These are phyloP conservation scores for Cutaneotrichosporon mucoides DNA, from an alignment of 1,284 basidiomycete species.

Conservation along the genomic window DNA sequence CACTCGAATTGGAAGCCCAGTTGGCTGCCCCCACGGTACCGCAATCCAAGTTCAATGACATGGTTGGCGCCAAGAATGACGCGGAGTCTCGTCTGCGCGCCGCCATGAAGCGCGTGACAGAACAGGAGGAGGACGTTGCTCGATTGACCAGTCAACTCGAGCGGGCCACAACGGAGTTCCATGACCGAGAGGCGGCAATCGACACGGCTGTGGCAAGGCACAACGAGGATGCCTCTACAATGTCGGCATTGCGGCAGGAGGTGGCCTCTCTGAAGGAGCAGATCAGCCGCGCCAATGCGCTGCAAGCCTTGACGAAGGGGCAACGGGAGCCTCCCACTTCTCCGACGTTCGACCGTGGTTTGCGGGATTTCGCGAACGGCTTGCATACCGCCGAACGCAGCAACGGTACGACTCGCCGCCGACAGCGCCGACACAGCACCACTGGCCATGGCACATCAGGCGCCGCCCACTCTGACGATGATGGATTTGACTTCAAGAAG, in stretches of 20 bases:
- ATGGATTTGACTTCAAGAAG: slow-evolving; percentile 54
- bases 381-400: slow-evolving; percentile 54
- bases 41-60: slow-evolving; percentile 67
- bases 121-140: slow-evolving; percentile 80
- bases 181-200: slow-evolving; percentile 66
- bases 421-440: slow-evolving; percentile 51
- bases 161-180: slow-evolving; percentile 57
- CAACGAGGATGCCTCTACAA: slow-evolving; percentile 76
- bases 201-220: slow-evolving; percentile 54
- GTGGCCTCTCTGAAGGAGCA: slow-evolving; percentile 89
- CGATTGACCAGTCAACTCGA: slow-evolving; percentile 74
- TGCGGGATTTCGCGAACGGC: slow-evolving; percentile 57
- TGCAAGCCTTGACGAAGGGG: slow-evolving; percentile 70
- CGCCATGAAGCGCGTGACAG: slow-evolving; percentile 63
- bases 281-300: slow-evolving; percentile 86
- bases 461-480: slow-evolving; percentile 8
- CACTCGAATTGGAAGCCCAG: slow-evolving; percentile 69
- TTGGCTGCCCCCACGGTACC: slow-evolving; percentile 71
- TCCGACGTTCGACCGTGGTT: slow-evolving; percentile 56
- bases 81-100: slow-evolving; percentile 80
- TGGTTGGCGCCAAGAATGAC: slow-evolving; percentile 71
- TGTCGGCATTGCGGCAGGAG: slow-evolving; percentile 85
- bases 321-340: slow-evolving; percentile 61
- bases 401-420: slow-evolving; percentile 49
- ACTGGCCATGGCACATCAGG: slow-evolving; percentile 28